Conservation (phyloP, 2,329 filamentous ascomycete species). For the Xylaria sp. region DNA sequence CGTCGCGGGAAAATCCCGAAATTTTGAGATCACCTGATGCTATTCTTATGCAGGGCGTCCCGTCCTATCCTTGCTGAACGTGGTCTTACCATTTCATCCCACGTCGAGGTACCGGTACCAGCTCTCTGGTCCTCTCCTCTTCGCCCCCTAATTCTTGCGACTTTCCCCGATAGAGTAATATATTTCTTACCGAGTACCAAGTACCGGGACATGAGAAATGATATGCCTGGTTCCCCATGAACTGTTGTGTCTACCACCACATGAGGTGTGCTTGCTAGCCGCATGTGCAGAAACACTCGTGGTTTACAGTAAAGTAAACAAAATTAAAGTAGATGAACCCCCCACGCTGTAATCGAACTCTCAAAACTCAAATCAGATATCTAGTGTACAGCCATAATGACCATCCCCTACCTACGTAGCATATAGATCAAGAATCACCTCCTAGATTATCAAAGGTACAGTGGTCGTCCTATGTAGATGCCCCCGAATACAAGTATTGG, state of each 20-base stretch:
- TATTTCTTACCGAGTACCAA: conserved; percentile 16
- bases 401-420: not conserved
- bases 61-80: conserved; percentile 30
- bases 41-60: conserved; percentile 26
- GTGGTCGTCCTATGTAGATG: not conserved
- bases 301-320: not conserved
- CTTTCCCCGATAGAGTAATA: conserved; percentile 34
- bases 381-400: not conserved
- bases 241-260: conserved; percentile 10
- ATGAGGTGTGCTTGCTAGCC: conserved; percentile 10
- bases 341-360: conserved; percentile 19
- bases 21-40: conserved; percentile 28
- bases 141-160: conserved; percentile 13
- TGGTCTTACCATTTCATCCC: conserved; percentile 10
- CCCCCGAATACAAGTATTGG: not conserved
- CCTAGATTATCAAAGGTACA: not conserved
- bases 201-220: conserved; percentile 10
- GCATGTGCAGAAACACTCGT: conserved; percentile 1
- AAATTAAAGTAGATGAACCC: too few species aligned
- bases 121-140: not conserved
- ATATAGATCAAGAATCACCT: not conserved
- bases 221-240: conserved; percentile 4
- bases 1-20: conserved; percentile 17
- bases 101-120: conserved; percentile 31
- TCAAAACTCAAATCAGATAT: not conserved